These are phyloP conservation scores for Alternaria sp. DNA, from an alignment of 2,329 filamentous ascomycete genomes.

Conservation along the genomic window DNA sequence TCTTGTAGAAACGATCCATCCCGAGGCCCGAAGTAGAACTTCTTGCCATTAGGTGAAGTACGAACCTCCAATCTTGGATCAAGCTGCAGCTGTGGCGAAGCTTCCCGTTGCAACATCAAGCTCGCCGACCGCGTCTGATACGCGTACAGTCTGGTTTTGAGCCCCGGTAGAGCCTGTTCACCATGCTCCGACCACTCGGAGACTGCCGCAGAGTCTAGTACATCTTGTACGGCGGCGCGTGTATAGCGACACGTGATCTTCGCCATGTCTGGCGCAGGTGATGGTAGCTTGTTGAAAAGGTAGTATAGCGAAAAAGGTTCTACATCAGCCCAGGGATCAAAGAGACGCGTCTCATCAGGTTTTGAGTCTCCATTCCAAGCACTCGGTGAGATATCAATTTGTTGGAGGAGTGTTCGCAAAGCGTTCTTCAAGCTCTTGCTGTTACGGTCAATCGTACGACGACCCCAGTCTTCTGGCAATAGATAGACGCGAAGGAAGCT, in stretches of 20 bases:
- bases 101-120: constrained; percentile 83
- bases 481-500: constrained; percentile 63
- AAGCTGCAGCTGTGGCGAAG: constrained; percentile 65
- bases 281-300: constrained; percentile 75
- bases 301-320: constrained; percentile 66
- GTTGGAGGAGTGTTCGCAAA: constrained; percentile 57
- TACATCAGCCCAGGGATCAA: constrained; percentile 50
- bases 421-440: constrained; percentile 54
- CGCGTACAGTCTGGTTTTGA: constrained; percentile 71
- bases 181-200: constrained; percentile 41
- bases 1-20: constrained; percentile 67
- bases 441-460: constrained; percentile 59
- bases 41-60: constrained; percentile 64
- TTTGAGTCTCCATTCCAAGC: constrained; percentile 62
- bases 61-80: constrained; percentile 75
- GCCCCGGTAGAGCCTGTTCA: constrained; percentile 55
- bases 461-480: constrained; percentile 69
- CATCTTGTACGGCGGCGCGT: constrained; percentile 60
- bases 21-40: constrained; percentile 74
- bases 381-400: constrained; percentile 61
- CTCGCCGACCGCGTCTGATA: constrained; percentile 84
- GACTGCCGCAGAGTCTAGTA: constrained; percentile 54
- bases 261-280: constrained; percentile 65
- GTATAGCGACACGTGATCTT: constrained; percentile 59
- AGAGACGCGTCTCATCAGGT: constrained; percentile 26